phyloP scores from a whole-genome alignment of 2,329 filamentous ascomycete species.

The Fusarium udum region DNA sequence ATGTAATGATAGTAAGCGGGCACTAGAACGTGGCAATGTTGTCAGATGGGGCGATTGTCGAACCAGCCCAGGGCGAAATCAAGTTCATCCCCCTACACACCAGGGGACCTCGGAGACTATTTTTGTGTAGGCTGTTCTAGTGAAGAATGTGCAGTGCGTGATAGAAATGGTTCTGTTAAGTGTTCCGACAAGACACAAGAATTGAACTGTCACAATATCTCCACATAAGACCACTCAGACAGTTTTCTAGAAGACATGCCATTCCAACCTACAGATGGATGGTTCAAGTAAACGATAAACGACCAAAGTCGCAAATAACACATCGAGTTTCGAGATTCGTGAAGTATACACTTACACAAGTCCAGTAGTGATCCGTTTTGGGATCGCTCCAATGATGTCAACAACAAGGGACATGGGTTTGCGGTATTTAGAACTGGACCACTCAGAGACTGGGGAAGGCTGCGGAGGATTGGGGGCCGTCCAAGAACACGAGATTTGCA shows the following conservation, averaged over 20 bases:
- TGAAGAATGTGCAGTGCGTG: rapidly evolving
- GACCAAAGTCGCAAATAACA: not conserved
- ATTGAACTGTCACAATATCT: not conserved
- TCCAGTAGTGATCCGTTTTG: not conserved
- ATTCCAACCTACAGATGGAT: not conserved
- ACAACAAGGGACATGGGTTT: not conserved
- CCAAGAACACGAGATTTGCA: not conserved
- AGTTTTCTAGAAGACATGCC: rapidly evolving
- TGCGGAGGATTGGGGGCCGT: not conserved
- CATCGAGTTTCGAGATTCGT: not conserved
- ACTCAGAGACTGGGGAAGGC: not conserved
- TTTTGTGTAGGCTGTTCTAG: not conserved
- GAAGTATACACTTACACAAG: not conserved
- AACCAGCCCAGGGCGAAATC: not conserved
- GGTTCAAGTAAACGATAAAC: rapidly evolving
- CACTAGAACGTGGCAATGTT: not conserved
- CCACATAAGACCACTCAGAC: rapidly evolving
- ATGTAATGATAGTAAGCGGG: not conserved
- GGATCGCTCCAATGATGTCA: not conserved
- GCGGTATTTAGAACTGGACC: not conserved
- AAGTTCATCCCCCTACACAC: rapidly evolving
- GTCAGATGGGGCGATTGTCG: rapidly evolving
- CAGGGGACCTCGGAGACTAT: rapidly evolving
- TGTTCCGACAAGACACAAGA: not conserved
- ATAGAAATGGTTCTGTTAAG: not conserved